Conservation (phyloP, 108 stramenopile genomes). For the Cyclotella baltica region DNA sequence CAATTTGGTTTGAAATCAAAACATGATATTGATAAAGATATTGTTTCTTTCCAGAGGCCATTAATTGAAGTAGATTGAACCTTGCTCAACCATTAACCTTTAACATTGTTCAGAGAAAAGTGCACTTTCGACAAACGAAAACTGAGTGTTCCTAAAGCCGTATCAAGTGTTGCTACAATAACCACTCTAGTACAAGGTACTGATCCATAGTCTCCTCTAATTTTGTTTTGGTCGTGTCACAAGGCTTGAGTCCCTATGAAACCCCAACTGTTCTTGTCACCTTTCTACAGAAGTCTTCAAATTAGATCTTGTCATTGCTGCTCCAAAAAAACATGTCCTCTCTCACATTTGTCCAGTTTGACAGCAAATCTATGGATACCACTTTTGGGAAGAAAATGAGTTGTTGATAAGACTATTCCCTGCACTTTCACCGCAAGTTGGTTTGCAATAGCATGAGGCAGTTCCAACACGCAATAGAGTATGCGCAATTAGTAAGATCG, state of each 20-base stretch:
- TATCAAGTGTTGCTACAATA: slow-evolving; percentile 83
- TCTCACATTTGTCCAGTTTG: slow-evolving; percentile 90
- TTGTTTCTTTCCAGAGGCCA: no score
- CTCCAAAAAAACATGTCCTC: slow-evolving; percentile 96
- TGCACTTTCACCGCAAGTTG: slow-evolving; percentile 87
- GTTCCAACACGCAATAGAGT: slow-evolving; percentile 80
- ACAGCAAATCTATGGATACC: slow-evolving; percentile 86
- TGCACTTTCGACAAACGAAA: slow-evolving; percentile 86
- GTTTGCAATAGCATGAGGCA: slow-evolving; percentile 56
- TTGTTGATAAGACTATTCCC: slow-evolving; percentile 78
- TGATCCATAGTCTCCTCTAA: slow-evolving; percentile 83
- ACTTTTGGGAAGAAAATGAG: slow-evolving; percentile 72
- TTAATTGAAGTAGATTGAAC: no score
- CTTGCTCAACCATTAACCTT: no score
- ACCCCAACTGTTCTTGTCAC: slow-evolving; percentile 98
- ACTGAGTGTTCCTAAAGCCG: slow-evolving; percentile 81
- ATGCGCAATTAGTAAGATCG: slow-evolving; percentile 81
- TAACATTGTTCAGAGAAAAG: no score
- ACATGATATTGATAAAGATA: no score
- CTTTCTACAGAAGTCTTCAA: slow-evolving; percentile 94
- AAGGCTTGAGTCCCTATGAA: slow-evolving; percentile 97
- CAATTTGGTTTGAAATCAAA: no score
- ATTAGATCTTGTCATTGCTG: slow-evolving; percentile 89
- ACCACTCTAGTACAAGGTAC: slow-evolving; percentile 81
- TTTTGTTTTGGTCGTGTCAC: slow-evolving; percentile 86